Conservation (phyloP, 176 grass and related monocot species). For the Cenchrus fungigraminus region DNA sequence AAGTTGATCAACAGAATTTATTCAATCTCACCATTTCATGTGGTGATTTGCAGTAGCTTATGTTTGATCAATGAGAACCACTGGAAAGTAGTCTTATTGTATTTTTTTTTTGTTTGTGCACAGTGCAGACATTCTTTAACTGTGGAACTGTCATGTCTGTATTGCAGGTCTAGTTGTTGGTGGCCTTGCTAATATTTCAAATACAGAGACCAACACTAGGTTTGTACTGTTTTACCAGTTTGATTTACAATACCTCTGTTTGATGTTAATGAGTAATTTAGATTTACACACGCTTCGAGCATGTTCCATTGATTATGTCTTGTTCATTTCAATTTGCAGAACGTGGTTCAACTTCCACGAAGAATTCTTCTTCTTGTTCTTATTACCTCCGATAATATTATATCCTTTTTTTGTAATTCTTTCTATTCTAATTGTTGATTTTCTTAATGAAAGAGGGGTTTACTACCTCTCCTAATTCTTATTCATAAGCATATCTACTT, state of each 20-base stretch:
- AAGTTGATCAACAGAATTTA: neutral
- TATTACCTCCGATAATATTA: slow-evolving; percentile 99
- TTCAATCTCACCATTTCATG: neutral
- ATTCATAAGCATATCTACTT: slow-evolving; percentile 6
- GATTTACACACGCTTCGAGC: neutral
- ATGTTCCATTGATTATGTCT: slow-evolving; percentile 30
- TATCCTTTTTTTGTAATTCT: slow-evolving; percentile 74
- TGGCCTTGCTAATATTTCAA: slow-evolving; percentile 91
- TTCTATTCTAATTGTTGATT: slow-evolving; percentile 7
- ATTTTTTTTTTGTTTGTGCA: neutral
- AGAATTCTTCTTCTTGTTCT: slow-evolving; percentile 99
- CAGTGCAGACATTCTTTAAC: neutral
- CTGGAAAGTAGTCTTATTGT: neutral
- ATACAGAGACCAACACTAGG: slow-evolving; percentile 94
- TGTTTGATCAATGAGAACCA: slow-evolving; percentile 20
- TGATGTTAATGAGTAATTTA: slow-evolving; percentile 15
- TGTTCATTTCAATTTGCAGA: slow-evolving; percentile 57
- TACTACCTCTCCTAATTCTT: slow-evolving; percentile 21
- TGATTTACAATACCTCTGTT: slow-evolving; percentile 8
- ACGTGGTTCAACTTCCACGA: slow-evolving; percentile 99
- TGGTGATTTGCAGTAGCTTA: slow-evolving; percentile 1
- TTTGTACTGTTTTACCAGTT: slow-evolving; percentile 43
- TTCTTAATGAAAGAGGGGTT: slow-evolving; percentile 8
- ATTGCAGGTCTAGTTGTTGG: slow-evolving; percentile 92
- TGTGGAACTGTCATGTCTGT: slow-evolving; percentile 32